Conservation (phyloP, 2,329 filamentous ascomycete species). For the Thielaviopsis ethacetica region DNA sequence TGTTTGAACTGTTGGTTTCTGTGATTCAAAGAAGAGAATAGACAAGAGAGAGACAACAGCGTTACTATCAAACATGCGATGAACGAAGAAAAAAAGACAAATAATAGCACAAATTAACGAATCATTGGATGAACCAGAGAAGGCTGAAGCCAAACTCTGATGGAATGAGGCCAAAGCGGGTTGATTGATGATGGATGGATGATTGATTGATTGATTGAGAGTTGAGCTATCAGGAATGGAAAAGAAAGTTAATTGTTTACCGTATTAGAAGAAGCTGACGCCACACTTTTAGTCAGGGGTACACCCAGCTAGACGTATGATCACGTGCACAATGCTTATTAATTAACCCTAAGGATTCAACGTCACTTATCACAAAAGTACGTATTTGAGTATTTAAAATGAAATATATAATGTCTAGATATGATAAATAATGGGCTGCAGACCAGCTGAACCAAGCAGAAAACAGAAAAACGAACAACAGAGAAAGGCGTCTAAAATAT, state of each 20-base stretch:
- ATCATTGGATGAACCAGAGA: background rate
- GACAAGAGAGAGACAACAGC: no score
- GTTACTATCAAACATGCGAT: background rate
- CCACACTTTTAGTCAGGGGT: background rate
- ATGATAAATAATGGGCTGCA: background rate
- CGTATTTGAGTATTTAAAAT: background rate
- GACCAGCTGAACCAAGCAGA: background rate
- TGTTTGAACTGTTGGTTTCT: no score
- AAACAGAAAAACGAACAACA: background rate
- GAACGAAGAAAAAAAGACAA: background rate
- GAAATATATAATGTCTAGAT: background rate
- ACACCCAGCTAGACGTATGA: background rate
- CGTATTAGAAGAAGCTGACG: background rate
- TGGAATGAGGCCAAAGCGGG: background rate
- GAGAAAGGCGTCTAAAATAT: background rate
- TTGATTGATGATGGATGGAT: background rate
- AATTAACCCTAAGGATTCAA: background rate
- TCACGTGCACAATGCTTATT: background rate
- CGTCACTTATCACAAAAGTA: background rate
- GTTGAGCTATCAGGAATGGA: no score
- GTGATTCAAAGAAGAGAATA: no score
- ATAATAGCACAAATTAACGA: background rate
- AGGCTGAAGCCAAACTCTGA: background rate
- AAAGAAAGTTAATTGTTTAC: background rate
- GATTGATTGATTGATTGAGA: no score